These are phyloP conservation scores for Dimocarpus longan DNA, from an alignment of 345 rosid genomes.

Conservation along the genomic window DNA sequence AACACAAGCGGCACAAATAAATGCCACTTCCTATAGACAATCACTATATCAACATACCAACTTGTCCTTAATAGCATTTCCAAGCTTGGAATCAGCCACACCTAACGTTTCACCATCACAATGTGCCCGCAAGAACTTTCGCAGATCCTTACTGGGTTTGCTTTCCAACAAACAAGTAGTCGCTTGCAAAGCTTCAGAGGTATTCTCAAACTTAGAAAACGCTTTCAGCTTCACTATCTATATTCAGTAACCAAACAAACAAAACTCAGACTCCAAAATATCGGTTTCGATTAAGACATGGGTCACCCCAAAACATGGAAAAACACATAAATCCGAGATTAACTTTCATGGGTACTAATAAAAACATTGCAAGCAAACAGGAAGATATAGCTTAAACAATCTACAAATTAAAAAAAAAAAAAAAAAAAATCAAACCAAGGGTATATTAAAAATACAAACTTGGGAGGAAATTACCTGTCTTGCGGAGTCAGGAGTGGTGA, in stretches of 20 bases:
- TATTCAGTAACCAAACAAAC: neutral
- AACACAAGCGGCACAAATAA: neutral
- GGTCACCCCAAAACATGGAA: too few species aligned
- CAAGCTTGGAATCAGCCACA: constrained; percentile 93
- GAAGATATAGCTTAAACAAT: neutral
- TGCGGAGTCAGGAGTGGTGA: constrained; percentile 56
- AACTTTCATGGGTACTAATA: too few species aligned
- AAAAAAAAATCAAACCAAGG: neutral
- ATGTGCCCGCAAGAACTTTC: constrained; percentile 73
- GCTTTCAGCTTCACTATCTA: constrained; percentile 84
- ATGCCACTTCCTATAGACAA: neutral
- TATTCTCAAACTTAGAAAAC: constrained; percentile 88
- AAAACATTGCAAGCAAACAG: neutral
- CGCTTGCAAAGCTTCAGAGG: constrained; percentile 82
- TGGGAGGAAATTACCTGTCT: constrained; percentile 44
- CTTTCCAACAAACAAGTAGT: constrained; percentile 74
- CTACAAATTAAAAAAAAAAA: neutral
- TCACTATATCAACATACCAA: constrained; percentile 46
- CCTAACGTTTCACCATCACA: constrained; percentile 71
- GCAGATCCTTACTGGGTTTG: constrained; percentile 69
- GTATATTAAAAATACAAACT: too few species aligned
- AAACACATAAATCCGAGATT: too few species aligned
- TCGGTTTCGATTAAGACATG: too few species aligned
- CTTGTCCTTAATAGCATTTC: constrained; percentile 87
- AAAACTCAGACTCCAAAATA: neutral